Percentiles rank a stretch among this genome's conserved stretches.
phyloP scores from a whole-genome alignment of 495 filamentous ascomycete species.

The Podospora fimiseda region DNA sequence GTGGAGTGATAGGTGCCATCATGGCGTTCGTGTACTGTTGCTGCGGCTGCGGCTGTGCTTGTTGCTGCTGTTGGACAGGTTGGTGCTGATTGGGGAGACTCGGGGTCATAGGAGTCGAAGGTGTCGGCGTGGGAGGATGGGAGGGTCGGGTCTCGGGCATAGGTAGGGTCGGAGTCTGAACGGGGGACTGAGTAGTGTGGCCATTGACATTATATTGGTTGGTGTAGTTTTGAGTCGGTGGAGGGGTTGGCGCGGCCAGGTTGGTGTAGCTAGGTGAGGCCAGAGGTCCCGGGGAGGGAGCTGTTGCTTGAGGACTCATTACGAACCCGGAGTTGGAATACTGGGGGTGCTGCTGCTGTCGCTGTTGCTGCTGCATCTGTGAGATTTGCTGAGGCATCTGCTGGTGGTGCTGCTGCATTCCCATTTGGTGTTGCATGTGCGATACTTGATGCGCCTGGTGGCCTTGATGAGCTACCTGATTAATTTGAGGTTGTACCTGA shows the following conservation, averaged over 20 bases:
- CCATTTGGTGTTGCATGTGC: constrained; percentile 8
- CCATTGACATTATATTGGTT: constrained; percentile 20
- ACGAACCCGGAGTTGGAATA: constrained; percentile 14
- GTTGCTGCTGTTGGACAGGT: background rate
- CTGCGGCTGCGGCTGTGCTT: background rate
- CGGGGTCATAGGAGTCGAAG: constrained; percentile 8
- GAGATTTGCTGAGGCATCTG: constrained; percentile 22
- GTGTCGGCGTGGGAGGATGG: constrained; percentile 25
- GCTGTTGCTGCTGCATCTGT: constrained; percentile 40
- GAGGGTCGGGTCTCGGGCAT: constrained; percentile 18
- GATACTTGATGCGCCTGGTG: background rate
- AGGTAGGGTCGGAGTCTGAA: constrained; percentile 12
- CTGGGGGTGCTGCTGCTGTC: constrained; percentile 27
- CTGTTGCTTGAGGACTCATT: constrained; percentile 11
- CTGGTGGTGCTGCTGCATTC: constrained; percentile 38
- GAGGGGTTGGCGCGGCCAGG: constrained; percentile 4
- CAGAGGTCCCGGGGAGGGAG: constrained; percentile 5
- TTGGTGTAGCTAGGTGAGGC: constrained; percentile 18
- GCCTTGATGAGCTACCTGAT: background rate
- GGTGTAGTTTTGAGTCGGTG: constrained; percentile 7
- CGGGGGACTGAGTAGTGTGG: constrained; percentile 9
- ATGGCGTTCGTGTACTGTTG: constrained; percentile 36
- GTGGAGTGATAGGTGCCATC: constrained; percentile 28
- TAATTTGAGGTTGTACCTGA: constrained; percentile 30
- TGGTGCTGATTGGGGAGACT: constrained; percentile 9